Base-by-base conservation (phyloP, 768 basidiomycete species). In the Psilocybe sp. region DNA sequence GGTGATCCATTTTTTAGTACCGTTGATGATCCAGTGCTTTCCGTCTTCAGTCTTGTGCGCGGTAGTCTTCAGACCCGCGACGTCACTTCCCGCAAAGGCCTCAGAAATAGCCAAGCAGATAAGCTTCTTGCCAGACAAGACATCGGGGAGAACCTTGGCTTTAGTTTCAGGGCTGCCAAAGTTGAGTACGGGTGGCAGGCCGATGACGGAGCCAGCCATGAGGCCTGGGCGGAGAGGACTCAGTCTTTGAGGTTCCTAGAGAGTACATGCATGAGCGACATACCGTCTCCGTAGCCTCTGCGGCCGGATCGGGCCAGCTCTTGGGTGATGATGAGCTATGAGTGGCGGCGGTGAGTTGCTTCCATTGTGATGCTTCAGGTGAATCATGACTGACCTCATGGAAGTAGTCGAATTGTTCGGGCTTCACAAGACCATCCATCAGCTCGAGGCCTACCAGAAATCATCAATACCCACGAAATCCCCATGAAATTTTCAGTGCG, bases 361-460 rank as follows among this genome's bases (percentile, higher is more conserved):
- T 7, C 28, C 5, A n/a, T 38, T 38, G 12, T n/a, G 43, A 3
- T 31, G n/a, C 37, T 38, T 14, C 37, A 10, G 16, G 43, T 2
- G 15, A 31, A 34, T 42, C 4, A 42, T 38, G 34, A 53, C 59
- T 31, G 52, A 77, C 79, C 66, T 87, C 86, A 62, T 94, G 91
- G 79, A 95, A 96, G 62, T 89, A 91, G 64, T 95, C 89, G 59
- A 89, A 95, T 77, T 87, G 81, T 62, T 95, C 92, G 5, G 92
- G 86, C 55, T 81, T 81, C 37, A 95, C 84, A 19, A 86, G 61
- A 3, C 92, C 95, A 46, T 79, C 82, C 78, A 93, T 85, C 19
- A 98, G 72, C 31, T 75, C 80, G 16, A 82, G 74, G 6, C 92
- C 92, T 64, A 37, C 16, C 8, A 36, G 18, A 10, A 13, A 12